A percentile compares a stretch with the other conserved stretches of the same genome.
Evolutionary conservation across 2,329 filamentous ascomycete species (phyloP).

Genomic region (Chrysoporthe austroafricana): DNA sequence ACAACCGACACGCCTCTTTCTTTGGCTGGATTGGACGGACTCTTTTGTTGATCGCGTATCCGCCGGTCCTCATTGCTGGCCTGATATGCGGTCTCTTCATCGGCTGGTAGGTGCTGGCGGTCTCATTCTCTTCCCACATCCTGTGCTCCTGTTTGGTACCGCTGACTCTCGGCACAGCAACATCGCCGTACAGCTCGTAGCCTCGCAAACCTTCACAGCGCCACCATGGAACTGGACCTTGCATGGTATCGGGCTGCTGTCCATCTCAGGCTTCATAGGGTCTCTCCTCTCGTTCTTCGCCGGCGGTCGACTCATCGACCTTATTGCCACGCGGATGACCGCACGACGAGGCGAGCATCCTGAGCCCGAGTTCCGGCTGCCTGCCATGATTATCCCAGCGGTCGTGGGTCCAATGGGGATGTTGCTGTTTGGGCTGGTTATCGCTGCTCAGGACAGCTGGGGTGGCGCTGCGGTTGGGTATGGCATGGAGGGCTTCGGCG

Average conservation of each 20-base stretch:
- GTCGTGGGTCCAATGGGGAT: constrained; percentile 37
- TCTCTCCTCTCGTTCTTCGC: constrained; percentile 17
- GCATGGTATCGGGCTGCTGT: constrained; percentile 11
- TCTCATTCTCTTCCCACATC: neutral
- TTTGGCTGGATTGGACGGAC: constrained; percentile 12
- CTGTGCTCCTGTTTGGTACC: neutral
- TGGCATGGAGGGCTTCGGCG: constrained; percentile 38
- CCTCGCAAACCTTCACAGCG: constrained; percentile 8
- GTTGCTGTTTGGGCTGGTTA: constrained; percentile 37
- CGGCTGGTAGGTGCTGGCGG: constrained; percentile 9
- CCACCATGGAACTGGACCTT: constrained; percentile 12
- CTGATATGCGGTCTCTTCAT: constrained; percentile 13
- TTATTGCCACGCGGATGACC: constrained; percentile 35
- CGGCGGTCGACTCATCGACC: constrained; percentile 36
- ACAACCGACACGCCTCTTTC: constrained; percentile 10
- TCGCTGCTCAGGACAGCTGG: constrained; percentile 28
- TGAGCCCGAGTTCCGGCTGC: constrained; percentile 36
- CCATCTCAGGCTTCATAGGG: constrained; percentile 12
- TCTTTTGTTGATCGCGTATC: constrained; percentile 2
- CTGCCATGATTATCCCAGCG: constrained; percentile 33
- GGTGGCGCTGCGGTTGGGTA: constrained; percentile 30
- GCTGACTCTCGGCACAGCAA: constrained; percentile 10
- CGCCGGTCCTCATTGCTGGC: constrained; percentile 12
- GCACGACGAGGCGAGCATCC: constrained; percentile 30
- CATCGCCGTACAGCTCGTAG: constrained; percentile 13